Base-by-base conservation (phyloP, 192 early-diverging fungal species). In the Linnemannia elongata region DNA sequence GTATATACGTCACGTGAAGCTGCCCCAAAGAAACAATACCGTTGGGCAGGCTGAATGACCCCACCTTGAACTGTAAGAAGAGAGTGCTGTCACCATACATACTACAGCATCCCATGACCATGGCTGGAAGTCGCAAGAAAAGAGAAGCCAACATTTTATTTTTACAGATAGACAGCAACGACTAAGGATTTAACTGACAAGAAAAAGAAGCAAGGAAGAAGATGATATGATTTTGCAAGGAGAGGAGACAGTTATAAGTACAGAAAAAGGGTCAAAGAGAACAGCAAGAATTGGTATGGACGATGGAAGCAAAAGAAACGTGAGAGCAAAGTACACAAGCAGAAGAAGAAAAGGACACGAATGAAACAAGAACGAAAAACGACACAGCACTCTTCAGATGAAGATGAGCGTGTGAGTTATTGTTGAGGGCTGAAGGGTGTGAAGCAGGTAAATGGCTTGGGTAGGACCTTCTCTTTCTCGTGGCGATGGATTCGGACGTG, bases 401-500 rank as follows among this genome's bases (percentile, higher is more conserved):
- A 45, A 12, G 44, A 45, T 45, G 12, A 68, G 6, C 17, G 13
- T 69, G 27, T 38, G 22, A 39, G 69, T 39, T 42, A 72, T 12
- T 72, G 41, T 4, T 33, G n/a, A 30, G 60, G 60, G 10, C 20
- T 45, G 30, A 74, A 77, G 13, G 76, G 63, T 12, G 55, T 69
- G 30, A 74, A 78, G 72, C 60, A 78, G 63, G 80, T 39, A 38
- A 82, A 70, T n/a, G 82, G 74, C 73, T 79, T 81, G 17, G 71
- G 5, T 1, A 49, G 47, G 4, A 72, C 22, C 63, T 90, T 88
- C 35, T 91, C 91, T 82, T 89, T 91, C 36, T 82, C 88, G 35
- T 89, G 89, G 52, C 92, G 86, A 80, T 93, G 92, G 36, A 93
- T 90, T 36, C 92, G 89, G 69, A 91, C 81, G 41, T 93, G 92